phyloP scores from a whole-genome alignment of 352 stramenopile genomes.

The Phytophthora capsici region DNA sequence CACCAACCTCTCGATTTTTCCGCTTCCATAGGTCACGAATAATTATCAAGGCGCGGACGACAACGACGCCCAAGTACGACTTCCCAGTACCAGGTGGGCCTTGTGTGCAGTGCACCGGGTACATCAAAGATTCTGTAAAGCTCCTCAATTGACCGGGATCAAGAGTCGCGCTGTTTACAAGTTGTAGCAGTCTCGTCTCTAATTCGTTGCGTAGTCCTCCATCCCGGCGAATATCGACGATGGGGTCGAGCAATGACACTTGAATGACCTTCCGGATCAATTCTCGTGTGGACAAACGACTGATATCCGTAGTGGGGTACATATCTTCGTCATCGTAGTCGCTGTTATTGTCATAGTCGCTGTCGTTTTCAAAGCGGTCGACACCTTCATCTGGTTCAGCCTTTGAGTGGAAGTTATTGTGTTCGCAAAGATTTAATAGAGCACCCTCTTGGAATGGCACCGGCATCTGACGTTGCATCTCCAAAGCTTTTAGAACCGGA shows the following conservation, averaged over 20 bases:
- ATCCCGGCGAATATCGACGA: conserved; percentile 84
- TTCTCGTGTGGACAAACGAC: background rate
- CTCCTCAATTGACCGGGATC: conserved; percentile 76
- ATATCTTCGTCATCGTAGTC: conserved; percentile 3
- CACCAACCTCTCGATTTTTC: conserved; percentile 64
- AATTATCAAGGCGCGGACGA: conserved; percentile 81
- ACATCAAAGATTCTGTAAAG: conserved; percentile 76
- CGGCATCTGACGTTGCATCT: conserved; percentile 69
- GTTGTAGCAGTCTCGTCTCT: conserved; percentile 35
- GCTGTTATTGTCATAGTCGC: conserved; percentile 2
- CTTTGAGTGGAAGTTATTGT: conserved; percentile 8
- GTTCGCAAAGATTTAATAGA: conserved; percentile 67
- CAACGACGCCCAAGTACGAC: conserved; percentile 88
- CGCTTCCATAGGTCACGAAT: conserved; percentile 77
- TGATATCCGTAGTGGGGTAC: background rate
- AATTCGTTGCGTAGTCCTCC: conserved; percentile 40
- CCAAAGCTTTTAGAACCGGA: conserved; percentile 81
- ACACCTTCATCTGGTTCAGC: background rate
- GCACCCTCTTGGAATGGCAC: conserved; percentile 80
- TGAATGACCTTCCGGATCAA: conserved; percentile 58
- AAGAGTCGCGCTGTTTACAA: conserved; percentile 66
- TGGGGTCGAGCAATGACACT: conserved; percentile 68
- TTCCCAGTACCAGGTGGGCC: conserved; percentile 90
- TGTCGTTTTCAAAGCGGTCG: no score
- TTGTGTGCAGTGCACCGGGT: conserved; percentile 88